Evolutionary conservation across 192 early-diverging fungal genomes (phyloP), one percentile per base, ranked within the genome.

Genomic region (Geranomyces michiganensis): DNA sequence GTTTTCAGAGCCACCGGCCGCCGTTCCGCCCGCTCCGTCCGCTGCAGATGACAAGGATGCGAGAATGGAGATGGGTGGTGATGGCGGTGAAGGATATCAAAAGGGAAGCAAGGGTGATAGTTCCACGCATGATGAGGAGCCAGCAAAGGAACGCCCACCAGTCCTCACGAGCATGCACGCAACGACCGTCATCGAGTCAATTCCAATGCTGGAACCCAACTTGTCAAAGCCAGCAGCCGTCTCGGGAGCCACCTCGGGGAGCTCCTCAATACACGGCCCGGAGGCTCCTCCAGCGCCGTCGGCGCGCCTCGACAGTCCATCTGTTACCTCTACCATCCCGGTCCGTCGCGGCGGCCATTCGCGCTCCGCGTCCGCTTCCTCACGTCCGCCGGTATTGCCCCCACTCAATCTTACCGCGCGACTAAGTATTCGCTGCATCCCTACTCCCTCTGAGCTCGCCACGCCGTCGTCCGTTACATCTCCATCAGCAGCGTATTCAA

Each of bases 401-500:
- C 26, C 51, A 53, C 7, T 53, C 3, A 53, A n/a, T 7, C 51
- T 64, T 4, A 64, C 19, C n/a, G 27, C 62, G 21, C 62, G 62
- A 45, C 43, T 45, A 13, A 45, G 41, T 22, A 64, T 64, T n/a
- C 62, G 62, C n/a, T 64, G 31, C 62, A 64, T 64, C 43, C 62
- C 62, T 41, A 26, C 62, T 26, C 43, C 22, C 22, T 9, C n/a
- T 24, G 56, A 69, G 9, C 43, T 32, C 44, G 36, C 41, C 15
- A 66, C 44, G 10, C 63, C 46, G 7, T 21, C 29, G 41, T 65
- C 64, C 3, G 58, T 70, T n/a, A 41, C 59, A 19, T 7, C 43
- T 9, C 24, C 19, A 7, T 53, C 51, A 17, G 51, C n/a, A 26
- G 17, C 19, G n/a, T 53, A 53, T 17, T 53, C 51, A 7, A 53